These are phyloP conservation scores for Fusarium zealandicum DNA, from an alignment of 2,329 filamentous ascomycete species.

Conservation along the genomic window DNA sequence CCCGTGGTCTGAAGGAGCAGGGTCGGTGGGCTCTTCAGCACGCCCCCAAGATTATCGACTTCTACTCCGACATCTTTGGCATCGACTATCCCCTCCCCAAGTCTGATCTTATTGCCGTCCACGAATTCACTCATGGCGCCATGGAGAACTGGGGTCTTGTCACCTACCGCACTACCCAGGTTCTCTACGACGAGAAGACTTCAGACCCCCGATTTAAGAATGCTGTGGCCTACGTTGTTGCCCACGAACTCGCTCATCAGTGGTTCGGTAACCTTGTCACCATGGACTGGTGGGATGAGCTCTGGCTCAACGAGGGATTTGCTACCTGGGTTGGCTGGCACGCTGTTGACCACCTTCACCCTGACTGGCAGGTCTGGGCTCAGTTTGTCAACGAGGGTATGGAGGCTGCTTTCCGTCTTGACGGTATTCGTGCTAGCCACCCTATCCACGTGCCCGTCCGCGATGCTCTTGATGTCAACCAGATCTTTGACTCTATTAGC, in stretches of 20 bases:
- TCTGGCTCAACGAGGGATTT: constrained; percentile 96
- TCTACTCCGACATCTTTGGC: constrained; percentile 93
- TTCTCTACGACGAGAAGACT: constrained; percentile 92
- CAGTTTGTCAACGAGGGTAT: constrained; percentile 97
- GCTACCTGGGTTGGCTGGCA: constrained; percentile 99
- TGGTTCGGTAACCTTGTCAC: constrained; percentile 97
- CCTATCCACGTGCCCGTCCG: constrained; percentile 95
- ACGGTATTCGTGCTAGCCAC: constrained; percentile 89
- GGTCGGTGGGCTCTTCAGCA: constrained; percentile 89
- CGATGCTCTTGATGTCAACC: constrained; percentile 94
- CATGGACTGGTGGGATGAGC: constrained; percentile 96
- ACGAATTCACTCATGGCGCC: constrained; percentile 87
- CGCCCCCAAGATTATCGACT: constrained; percentile 92
- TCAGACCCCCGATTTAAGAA: constrained; percentile 93
- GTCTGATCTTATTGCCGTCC: constrained; percentile 87
- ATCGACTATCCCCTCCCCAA: constrained; percentile 95
- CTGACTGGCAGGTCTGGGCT: constrained; percentile 97
- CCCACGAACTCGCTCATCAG: constrained; percentile 96
- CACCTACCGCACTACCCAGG: constrained; percentile 92
- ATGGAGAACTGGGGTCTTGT: constrained; percentile 99
- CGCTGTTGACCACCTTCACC: constrained; percentile 88
- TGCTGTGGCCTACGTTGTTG: constrained; percentile 93
- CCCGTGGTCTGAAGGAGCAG: constrained; percentile 90
- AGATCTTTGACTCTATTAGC: constrained; percentile 97
- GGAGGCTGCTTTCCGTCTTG: constrained; percentile 88